Conservation (phyloP, 75 land plant species). For the Picea glauca region DNA sequence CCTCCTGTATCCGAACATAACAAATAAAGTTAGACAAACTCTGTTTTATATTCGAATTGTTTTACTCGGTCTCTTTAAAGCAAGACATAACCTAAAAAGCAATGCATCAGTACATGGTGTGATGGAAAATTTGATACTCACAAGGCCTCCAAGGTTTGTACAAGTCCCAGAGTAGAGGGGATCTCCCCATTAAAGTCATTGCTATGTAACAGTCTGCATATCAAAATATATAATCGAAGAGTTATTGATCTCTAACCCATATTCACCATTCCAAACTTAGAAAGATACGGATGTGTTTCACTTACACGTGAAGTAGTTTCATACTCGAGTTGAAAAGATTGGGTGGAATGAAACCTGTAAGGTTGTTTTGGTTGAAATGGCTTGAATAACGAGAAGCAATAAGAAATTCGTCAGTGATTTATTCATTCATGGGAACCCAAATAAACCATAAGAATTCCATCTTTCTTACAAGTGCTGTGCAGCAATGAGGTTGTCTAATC, state of each 20-base stretch:
- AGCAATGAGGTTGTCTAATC: conserved; percentile 51
- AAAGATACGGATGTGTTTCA: neutral
- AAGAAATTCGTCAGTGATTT: neutral
- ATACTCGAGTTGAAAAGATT: conserved; percentile 52
- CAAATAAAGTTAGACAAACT: neutral
- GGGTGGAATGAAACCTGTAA: conserved; percentile 60
- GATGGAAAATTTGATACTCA: conserved; percentile 16
- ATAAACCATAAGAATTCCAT: neutral
- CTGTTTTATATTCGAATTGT: no score
- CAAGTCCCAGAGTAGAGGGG: conserved; percentile 31
- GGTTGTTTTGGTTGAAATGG: conserved; percentile 71
- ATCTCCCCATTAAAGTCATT: conserved; percentile 37
- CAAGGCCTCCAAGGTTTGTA: conserved; percentile 32
- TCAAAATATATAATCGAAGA: neutral
- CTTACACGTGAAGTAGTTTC: conserved; percentile 61
- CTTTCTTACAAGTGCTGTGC: conserved; percentile 72
- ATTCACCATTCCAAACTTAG: no score
- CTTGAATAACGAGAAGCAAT: conserved; percentile 18
- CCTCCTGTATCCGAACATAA: conserved; percentile 36
- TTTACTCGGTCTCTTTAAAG: neutral
- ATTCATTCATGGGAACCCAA: neutral
- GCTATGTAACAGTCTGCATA: conserved; percentile 36
- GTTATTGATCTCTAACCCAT: neutral
- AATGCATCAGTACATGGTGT: neutral
- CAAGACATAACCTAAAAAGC: neutral